Conservation (phyloP, 1,284 basidiomycete species). For the Phlebopus sp. region DNA sequence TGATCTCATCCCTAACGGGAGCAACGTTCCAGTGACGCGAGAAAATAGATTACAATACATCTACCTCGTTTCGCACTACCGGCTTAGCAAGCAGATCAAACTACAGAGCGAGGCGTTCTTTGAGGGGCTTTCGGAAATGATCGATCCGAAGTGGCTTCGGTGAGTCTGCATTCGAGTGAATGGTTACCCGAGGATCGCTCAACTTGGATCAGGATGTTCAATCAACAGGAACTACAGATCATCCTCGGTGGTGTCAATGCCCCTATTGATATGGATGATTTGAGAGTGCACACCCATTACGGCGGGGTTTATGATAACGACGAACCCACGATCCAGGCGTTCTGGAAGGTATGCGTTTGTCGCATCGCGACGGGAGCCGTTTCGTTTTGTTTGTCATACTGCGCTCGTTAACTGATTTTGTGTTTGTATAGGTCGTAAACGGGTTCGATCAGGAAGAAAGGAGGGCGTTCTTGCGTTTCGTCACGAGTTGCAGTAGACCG, state of each 20-base stretch:
- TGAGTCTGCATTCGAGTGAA: constrained; percentile 31
- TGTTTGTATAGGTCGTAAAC: constrained; percentile 56
- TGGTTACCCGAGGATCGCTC: constrained; percentile 4
- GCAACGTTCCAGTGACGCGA: constrained; percentile 83
- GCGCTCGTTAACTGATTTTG: constrained; percentile 8
- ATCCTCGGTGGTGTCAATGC: constrained; percentile 82
- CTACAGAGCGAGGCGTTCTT: constrained; percentile 84
- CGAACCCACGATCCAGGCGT: constrained; percentile 66
- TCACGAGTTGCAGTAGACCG: constrained; percentile 87
- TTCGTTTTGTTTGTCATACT: constrained; percentile 15
- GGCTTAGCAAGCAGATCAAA: constrained; percentile 86
- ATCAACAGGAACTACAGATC: constrained; percentile 88
- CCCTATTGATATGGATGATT: constrained; percentile 80
- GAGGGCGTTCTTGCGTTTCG: constrained; percentile 76
- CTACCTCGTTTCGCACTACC: constrained; percentile 86
- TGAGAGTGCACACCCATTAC: constrained; percentile 73
- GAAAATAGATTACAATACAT: constrained; percentile 93
- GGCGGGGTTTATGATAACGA: constrained; percentile 73
- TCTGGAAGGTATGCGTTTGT: constrained; percentile 70
- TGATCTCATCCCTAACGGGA: constrained; percentile 83
- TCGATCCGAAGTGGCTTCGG: constrained; percentile 88
- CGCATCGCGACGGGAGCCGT: constrained; percentile 5
- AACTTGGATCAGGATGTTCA: constrained; percentile 74
- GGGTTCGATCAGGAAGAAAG: constrained; percentile 73
- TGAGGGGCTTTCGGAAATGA: constrained; percentile 83